Base-by-base conservation (phyloP, 2,329 filamentous ascomycete genomes). In the Fusarium oligoseptatum region DNA sequence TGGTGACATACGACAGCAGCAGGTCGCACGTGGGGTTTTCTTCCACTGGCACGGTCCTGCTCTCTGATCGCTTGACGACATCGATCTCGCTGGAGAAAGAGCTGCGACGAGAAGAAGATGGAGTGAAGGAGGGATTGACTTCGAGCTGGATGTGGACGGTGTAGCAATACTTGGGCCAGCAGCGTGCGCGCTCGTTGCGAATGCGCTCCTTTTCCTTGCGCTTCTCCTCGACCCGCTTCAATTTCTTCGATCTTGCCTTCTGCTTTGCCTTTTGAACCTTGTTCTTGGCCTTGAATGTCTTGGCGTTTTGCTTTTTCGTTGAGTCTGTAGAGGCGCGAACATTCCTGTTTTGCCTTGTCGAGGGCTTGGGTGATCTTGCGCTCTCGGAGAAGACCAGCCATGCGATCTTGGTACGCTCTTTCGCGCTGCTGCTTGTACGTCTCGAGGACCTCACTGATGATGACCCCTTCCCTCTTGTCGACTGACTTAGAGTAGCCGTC, bases 1-100 rank as follows among this genome's bases (percentile, higher is more conserved):
- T 83, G 0, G 91, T 91, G 39, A 92, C 86, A 76, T 92, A 92
- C 1, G 87, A 89, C n/a, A 92, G 76, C 4, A 87, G 83, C 8
- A 92, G 79, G 61, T 87, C 83, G 77, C 87, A 88, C 5, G 68
- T 60, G 1, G 66, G 56, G 2, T 55, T 8, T 50, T 81, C 55
- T 60, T 68, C 77, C 2, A 65, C 60, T 1, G 73, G 76, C 5
- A 68, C 60, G 3, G 64, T 77, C 43, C 74, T 73, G 37, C 61
- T 77, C 85, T 61, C 87, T 77, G 50, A 82, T 81, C 69, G 86
- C 75, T 70, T 84, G 81, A 58, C 65, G 81, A 90, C 86, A 24
- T 84, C 85, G 36, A 88, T 84, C 58, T 91, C 88, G 43, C 91
- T 91, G 6, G 85, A 81, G 14, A 87, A 74, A 1, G 88, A 90